Conservation (phyloP, 805 yeast species). For the Saturnispora diversa region DNA sequence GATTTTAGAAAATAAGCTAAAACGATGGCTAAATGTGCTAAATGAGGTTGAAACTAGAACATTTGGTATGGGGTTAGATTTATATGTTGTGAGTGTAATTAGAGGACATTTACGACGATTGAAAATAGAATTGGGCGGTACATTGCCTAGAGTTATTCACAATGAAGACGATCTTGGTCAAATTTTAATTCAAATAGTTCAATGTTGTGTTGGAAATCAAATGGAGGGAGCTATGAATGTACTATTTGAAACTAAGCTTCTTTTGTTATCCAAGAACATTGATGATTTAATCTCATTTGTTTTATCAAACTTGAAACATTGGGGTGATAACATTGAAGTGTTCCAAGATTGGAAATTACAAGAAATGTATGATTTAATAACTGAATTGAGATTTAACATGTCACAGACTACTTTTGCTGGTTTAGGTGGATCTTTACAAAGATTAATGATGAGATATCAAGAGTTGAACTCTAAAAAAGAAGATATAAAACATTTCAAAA, state of each 20-base stretch:
- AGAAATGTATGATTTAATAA: slow-evolving; percentile 7
- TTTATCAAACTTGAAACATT: slow-evolving; percentile 1
- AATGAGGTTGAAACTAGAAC: background rate
- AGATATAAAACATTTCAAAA: slow-evolving; percentile 9
- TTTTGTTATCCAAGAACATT: background rate
- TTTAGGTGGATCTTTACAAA: slow-evolving; percentile 1
- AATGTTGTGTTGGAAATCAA: background rate
- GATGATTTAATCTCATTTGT: slow-evolving; percentile 4
- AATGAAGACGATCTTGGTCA: no score
- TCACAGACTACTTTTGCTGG: background rate
- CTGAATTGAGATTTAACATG: background rate
- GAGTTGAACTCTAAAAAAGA: slow-evolving; percentile 2
- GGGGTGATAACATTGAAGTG: background rate
- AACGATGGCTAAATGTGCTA: background rate
- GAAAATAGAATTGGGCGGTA: slow-evolving; percentile 5
- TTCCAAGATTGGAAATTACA: slow-evolving; percentile 9
- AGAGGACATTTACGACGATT: slow-evolving; percentile 5
- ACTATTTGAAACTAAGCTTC: slow-evolving; percentile 2
- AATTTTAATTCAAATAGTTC: slow-evolving; percentile 3
- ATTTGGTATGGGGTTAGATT: no score
- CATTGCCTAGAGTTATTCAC: background rate
- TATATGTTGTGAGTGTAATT: slow-evolving; percentile 5
- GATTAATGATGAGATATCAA: slow-evolving; percentile 2
- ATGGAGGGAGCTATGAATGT: background rate
- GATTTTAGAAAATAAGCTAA: slow-evolving; percentile 4